Conservation (phyloP, 768 basidiomycete genomes). For the Saitozyma podzolica region DNA sequence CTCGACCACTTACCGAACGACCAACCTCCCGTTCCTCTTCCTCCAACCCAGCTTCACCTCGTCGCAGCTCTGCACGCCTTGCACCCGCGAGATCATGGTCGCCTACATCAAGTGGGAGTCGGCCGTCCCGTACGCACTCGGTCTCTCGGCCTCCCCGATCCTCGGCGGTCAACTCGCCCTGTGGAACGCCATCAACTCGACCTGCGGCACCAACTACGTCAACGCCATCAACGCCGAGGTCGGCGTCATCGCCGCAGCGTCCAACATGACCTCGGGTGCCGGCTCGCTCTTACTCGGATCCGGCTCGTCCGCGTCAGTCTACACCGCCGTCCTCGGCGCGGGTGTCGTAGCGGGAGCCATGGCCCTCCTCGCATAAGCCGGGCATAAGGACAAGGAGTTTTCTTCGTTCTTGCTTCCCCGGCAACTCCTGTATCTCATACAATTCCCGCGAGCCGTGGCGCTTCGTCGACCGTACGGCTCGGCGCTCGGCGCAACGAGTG, state of each 20-base stretch:
- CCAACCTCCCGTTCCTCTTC: slow-evolving; percentile 73
- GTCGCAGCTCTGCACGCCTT: slow-evolving; percentile 71
- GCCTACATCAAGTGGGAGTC: slow-evolving; percentile 77
- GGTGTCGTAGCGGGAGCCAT: slow-evolving; percentile 23
- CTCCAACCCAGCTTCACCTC: slow-evolving; percentile 59
- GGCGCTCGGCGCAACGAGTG: too few relatives aligned
- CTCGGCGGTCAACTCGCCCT: slow-evolving; percentile 67
- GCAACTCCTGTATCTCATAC: background rate
- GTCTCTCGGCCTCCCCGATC: slow-evolving; percentile 66
- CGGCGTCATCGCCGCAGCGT: slow-evolving; percentile 25
- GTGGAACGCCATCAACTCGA: slow-evolving; percentile 63
- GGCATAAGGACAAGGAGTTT: too few relatives aligned
- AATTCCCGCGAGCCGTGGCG: background rate
- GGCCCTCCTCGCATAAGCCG: slow-evolving; percentile 20
- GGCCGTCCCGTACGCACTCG: slow-evolving; percentile 70
- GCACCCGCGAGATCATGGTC: slow-evolving; percentile 74
- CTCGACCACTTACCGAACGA: slow-evolving; percentile 58
- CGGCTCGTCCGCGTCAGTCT: slow-evolving; percentile 17
- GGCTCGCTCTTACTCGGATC: slow-evolving; percentile 10
- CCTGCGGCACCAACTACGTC: slow-evolving; percentile 71
- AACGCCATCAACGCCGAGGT: slow-evolving; percentile 47
- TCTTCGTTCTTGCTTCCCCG: background rate
- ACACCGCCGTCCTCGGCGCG: slow-evolving; percentile 10
- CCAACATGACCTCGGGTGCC: slow-evolving; percentile 31
- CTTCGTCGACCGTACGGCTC: too few relatives aligned